Base-by-base conservation (phyloP, 352 stramenopile species). In the Phytophthora litchii region DNA sequence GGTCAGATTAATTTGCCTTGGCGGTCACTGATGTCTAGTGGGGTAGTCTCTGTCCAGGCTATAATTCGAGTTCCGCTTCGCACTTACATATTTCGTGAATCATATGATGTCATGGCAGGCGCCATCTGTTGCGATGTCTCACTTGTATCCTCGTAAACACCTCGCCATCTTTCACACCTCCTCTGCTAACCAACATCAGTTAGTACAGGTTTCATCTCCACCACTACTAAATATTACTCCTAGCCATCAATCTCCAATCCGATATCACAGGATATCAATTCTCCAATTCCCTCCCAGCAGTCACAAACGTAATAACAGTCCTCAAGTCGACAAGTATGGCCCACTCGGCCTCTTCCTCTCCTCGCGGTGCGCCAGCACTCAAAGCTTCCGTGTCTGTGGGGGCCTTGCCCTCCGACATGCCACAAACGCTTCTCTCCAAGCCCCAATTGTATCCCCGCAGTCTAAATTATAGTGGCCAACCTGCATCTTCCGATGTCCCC, bases 401-500 rank as follows among this genome's bases (percentile, higher is more conserved):
- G 21, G 31, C 62, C 13, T 45, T 40, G 6, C 44, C 59, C n/a
- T 27, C 23, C 23, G 23, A 27, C 23, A 27, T 27, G 23, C 3
- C 23, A 5, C 23, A 27, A 27, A 27, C 23, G 3, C 23, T 27
- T 5, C 23, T 27, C 23, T 27, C 27, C 5, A 68, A 47, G 37
- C 57, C 65, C 4, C 23, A 52, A 2, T 41, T 67, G 29, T 44
- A 62, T 41, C 45, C 61, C 13, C 54, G 19, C 21, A 16, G 14
- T 29, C 31, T 68, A 8, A 41, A 70, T 16, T 60, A 59, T 12
- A 19, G 29, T 21, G 23, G 54, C 17, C 42, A 56, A 36, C 12
- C 50, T 10, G 23, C 72, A 11, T 40, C 58, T 4, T 54, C 61
- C 10, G 72, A 72, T 25, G 64, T 82, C 21, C 73, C 80, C 7